These are phyloP conservation scores for Azolla pinnata DNA, from an alignment of 75 land plant genomes.

Conservation along the genomic window DNA sequence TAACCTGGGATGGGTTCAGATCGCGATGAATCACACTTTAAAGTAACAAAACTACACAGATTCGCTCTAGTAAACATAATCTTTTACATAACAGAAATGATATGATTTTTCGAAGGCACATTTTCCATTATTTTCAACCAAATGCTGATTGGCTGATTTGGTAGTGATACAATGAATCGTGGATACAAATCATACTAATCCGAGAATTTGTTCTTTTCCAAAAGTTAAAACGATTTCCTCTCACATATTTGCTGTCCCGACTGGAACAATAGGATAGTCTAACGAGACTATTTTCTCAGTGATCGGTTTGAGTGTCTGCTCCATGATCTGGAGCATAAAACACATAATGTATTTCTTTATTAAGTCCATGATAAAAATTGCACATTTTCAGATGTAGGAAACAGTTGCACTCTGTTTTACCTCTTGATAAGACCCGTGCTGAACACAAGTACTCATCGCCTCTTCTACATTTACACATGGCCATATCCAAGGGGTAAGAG, in stretches of 20 bases:
- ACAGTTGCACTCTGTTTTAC: conserved; percentile 7
- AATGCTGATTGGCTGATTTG: background rate
- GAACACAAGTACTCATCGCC: conserved; percentile 49
- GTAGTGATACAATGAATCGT: background rate
- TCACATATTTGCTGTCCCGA: conserved; percentile 38
- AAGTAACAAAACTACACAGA: too few species aligned
- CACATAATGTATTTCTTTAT: background rate
- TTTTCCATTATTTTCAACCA: background rate
- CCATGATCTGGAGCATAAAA: conserved; percentile 42
- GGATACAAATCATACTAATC: background rate
- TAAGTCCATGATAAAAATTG: background rate
- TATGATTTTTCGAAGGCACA: background rate
- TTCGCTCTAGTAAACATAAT: too few species aligned
- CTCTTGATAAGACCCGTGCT: conserved; percentile 19
- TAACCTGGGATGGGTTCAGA: too few species aligned
- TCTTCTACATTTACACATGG: too few species aligned
- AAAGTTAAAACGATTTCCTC: background rate
- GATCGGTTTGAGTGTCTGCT: conserved; percentile 46
- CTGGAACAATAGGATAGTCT: conserved; percentile 52
- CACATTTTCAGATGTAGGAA: background rate
- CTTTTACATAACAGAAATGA: background rate
- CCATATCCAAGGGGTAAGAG: background rate
- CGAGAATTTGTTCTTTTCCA: background rate
- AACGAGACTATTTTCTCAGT: conserved; percentile 29
- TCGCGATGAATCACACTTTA: too few species aligned